Evolutionary conservation across 1,139 yeast genomes (phyloP).

Genomic region (Petasospora fabianii): DNA sequence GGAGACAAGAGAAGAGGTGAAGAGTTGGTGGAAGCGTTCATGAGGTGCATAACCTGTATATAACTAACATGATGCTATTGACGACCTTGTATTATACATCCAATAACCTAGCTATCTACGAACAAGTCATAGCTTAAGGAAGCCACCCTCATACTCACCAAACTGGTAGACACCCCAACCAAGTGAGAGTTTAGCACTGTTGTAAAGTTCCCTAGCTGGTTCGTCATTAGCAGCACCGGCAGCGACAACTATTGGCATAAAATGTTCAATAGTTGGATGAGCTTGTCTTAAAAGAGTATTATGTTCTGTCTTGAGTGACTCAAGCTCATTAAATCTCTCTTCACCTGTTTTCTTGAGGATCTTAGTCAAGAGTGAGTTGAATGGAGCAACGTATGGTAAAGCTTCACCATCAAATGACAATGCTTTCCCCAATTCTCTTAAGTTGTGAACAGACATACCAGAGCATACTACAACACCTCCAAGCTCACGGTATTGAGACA

Average conservation of each 20-base stretch:
- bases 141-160: too few species aligned
- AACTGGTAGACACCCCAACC: conserved; percentile 70
- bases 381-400: conserved; percentile 48
- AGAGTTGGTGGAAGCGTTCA: not conserved
- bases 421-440: conserved; percentile 45
- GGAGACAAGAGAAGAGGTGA: not conserved
- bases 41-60: too few species aligned
- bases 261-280: conserved; percentile 76
- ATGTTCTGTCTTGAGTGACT: conserved; percentile 31
- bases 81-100: too few species aligned
- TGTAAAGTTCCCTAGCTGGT: conserved; percentile 43
- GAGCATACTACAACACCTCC: conserved; percentile 56
- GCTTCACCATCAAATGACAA: conserved; percentile 24
- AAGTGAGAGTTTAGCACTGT: conserved; percentile 41
- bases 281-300: conserved; percentile 44
- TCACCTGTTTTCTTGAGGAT: conserved; percentile 31
- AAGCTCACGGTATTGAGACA: conserved; percentile 48
- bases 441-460: conserved; percentile 79
- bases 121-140: too few species aligned
- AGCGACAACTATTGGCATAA: conserved; percentile 65
- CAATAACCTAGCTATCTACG: too few species aligned
- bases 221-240: conserved; percentile 51
- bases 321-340: conserved; percentile 26
- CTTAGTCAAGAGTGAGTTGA: conserved; percentile 44
- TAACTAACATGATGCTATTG: too few species aligned